phyloP scores from a whole-genome alignment of 345 rosid genomes.

The Populus simonii region DNA sequence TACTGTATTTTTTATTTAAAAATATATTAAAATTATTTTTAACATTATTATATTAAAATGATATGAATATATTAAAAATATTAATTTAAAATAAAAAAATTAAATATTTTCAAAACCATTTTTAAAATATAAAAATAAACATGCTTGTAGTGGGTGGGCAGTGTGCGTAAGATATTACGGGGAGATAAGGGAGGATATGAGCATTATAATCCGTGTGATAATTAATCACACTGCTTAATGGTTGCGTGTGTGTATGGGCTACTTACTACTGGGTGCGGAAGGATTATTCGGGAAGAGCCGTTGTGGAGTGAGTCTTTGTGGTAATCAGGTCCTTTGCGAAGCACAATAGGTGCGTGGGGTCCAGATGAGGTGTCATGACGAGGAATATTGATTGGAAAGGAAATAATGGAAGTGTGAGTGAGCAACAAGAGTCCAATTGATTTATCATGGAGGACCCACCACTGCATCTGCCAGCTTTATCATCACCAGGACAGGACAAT shows the following conservation, averaged over 20 bases:
- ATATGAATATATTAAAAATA: too few species aligned
- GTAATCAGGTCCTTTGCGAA: conserved; percentile 2
- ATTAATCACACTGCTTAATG: background rate
- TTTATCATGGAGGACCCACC: background rate
- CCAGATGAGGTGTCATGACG: conserved; percentile 1
- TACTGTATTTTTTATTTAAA: too few species aligned
- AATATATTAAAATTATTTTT: too few species aligned
- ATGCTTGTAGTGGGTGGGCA: too few species aligned
- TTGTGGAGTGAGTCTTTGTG: background rate
- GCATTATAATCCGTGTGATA: background rate
- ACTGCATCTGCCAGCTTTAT: background rate
- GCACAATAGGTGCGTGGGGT: background rate
- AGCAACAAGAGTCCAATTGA: background rate
- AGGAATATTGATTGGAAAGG: background rate
- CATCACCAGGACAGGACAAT: background rate
- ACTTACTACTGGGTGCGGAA: background rate
- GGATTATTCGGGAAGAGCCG: too few species aligned
- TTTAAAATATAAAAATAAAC: too few species aligned
- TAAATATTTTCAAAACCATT: too few species aligned
- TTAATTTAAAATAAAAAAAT: too few species aligned
- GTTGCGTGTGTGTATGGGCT: background rate
- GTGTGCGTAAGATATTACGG: background rate
- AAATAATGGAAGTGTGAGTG: background rate
- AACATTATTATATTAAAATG: too few species aligned
- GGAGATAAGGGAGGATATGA: background rate